Percentiles rank a stretch among this genome's conserved stretches.
These are phyloP conservation scores for Podaxis sp. DNA, from an alignment of 768 basidiomycete genomes.

Conservation along the genomic window DNA sequence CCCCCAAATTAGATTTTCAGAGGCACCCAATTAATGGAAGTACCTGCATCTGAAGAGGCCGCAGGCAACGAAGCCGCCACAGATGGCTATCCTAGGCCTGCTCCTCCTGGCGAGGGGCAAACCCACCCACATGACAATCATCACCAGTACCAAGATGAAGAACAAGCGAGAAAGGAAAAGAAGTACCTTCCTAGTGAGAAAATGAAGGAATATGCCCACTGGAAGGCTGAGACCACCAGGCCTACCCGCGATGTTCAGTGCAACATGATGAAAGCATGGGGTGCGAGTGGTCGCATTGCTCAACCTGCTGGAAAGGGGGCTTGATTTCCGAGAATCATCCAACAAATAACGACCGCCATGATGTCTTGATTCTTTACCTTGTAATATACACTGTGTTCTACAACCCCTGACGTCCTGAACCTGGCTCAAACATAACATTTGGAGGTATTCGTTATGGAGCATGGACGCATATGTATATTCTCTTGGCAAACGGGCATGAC, in stretches of 20 bases:
- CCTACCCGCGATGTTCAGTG: constrained; percentile 45
- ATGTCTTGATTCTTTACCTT: constrained; percentile 10
- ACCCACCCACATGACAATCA: constrained; percentile 22
- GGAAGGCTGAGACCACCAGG: constrained; percentile 46
- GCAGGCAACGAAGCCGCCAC: constrained; percentile 26
- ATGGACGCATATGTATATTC: constrained; percentile 25
- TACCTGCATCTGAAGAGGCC: constrained; percentile 22
- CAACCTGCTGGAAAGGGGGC: constrained; percentile 54
- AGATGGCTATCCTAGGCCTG: constrained; percentile 52
- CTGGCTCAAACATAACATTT: neutral
- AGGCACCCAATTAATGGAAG: constrained; percentile 1
- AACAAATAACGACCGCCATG: neutral
- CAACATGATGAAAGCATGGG: constrained; percentile 36
- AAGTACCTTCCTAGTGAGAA: constrained; percentile 47
- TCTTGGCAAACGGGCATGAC: constrained; percentile 25
- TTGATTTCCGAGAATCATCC: constrained; percentile 26
- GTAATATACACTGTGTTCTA: constrained; percentile 6
- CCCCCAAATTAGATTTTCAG: neutral
- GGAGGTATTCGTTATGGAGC: constrained; percentile 12
- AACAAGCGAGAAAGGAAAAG: constrained; percentile 48
- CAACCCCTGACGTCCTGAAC: neutral
- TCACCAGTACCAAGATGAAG: constrained; percentile 43
- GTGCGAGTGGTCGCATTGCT: constrained; percentile 48
- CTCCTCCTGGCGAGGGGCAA: constrained; percentile 33
- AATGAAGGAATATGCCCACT: constrained; percentile 42